Evolutionary conservation across 73 alveolate species (phyloP), one percentile per base, ranked within the genome.

Genomic region (Loxodes magnus): DNA sequence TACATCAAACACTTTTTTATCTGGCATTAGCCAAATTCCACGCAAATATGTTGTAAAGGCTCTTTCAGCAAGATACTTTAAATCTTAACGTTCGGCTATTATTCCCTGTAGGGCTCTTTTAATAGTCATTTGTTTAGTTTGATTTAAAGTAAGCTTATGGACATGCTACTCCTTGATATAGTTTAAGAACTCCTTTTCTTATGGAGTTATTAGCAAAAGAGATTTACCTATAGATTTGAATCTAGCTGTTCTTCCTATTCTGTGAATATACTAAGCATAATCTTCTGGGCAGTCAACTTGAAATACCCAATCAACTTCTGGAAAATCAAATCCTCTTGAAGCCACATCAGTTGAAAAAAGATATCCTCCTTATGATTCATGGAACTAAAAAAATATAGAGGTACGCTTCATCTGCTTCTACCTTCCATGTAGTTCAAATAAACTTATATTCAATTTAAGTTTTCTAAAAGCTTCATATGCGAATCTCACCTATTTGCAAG

Each of bases 241-340:
- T 46, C 97, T 68, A 49, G 97, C 95, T 65, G 97, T 86, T 58
- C 97, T 76, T 35, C 92, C 99, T 20, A 85, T 82, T 88, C 99
- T 62, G 72, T 93, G 97, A 46, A 93, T 62, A 54, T 87, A 87
- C 5, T 90, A 67, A 3, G 55, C 44, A n/a, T 67, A 51, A 63
- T 83, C 93, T 35, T 84, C 95, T 0, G 97, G 97, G 53, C 86
- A 58, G 56, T 87, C 97, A 20, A 73, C 67, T 71, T 79, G 58
- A 33, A 88, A 74, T 5, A 88, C 96, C 98, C 96, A 85, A 54
- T 84, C 94, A 3, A 88, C 94, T 5, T 83, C 82, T 2, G 98
- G 98, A 67, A 85, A 88, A 67, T 88, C 98, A 15, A 88, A 52
- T 12, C 98, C 98, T 68, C 98, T 67, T 9, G 93, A 51, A 7